Conservation (phyloP, 768 basidiomycete species). For the Inosperma sp. region DNA sequence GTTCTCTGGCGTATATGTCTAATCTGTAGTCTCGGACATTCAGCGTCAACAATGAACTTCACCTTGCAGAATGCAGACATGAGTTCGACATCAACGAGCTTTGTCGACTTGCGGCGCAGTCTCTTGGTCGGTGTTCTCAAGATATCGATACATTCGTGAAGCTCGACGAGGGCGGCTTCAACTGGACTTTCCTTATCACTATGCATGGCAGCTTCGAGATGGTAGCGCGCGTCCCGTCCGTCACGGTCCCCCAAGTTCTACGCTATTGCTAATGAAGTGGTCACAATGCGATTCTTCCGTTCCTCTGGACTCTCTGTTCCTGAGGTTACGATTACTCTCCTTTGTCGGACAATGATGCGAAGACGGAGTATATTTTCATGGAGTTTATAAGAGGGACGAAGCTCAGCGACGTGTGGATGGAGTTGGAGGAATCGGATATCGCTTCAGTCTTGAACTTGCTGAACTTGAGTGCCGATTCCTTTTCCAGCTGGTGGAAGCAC, state of each 20-base stretch:
- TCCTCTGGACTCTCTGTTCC: slow-evolving; percentile 38
- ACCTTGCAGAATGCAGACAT: slow-evolving; percentile 38
- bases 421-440: slow-evolving; percentile 36
- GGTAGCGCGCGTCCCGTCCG: slow-evolving; percentile 41
- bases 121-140: slow-evolving; percentile 32
- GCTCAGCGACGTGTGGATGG: slow-evolving; percentile 38
- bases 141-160: slow-evolving; percentile 37
- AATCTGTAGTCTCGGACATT: slow-evolving; percentile 23
- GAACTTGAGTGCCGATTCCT: slow-evolving; percentile 44
- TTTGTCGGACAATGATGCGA: slow-evolving; percentile 35
- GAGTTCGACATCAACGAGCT: slow-evolving; percentile 35
- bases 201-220: slow-evolving; percentile 33
- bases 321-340: slow-evolving; percentile 42
- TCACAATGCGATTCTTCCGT: slow-evolving; percentile 40
- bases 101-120: slow-evolving; percentile 41
- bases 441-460: slow-evolving; percentile 40
- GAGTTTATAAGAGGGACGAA: slow-evolving; percentile 39
- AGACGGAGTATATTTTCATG: slow-evolving; percentile 45
- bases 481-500: slow-evolving; percentile 49
- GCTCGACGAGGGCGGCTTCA: slow-evolving; percentile 44
- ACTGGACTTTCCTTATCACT: slow-evolving; percentile 38
- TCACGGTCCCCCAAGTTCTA: slow-evolving; percentile 34
- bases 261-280: slow-evolving; percentile 43
- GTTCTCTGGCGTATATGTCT: slow-evolving; percentile 27
- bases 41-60: slow-evolving; percentile 40